Evolutionary conservation across 164 flowering plant genomes (phyloP).

Genomic region (Platanus orientalis): DNA sequence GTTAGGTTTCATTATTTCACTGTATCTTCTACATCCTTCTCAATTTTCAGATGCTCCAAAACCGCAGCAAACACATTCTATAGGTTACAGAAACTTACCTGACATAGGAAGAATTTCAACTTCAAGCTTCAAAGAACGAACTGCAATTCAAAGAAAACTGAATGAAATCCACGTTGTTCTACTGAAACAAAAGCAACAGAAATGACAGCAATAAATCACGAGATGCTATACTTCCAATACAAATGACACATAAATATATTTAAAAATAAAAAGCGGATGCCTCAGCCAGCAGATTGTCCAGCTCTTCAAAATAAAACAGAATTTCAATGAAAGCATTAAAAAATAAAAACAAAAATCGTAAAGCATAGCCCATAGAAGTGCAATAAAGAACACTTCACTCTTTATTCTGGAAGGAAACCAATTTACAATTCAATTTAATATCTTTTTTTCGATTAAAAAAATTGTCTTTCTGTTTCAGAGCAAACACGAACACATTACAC

Average conservation of each 20-base stretch:
- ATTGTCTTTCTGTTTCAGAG: too few species aligned
- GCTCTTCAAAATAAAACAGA: neutral
- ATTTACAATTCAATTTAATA: too few species aligned
- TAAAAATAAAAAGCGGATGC: neutral
- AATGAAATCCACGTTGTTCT: slow-evolving; percentile 12
- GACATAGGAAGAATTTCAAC: slow-evolving; percentile 20
- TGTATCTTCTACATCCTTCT: neutral
- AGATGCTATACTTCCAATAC: neutral
- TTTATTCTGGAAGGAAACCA: too few species aligned
- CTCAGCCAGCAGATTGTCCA: too few species aligned
- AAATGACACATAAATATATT: neutral
- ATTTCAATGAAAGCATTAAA: too few species aligned
- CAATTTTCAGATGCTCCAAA: neutral
- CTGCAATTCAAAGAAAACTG: neutral
- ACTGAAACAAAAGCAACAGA: slow-evolving; percentile 7
- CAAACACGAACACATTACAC: too few species aligned
- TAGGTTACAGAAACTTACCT: slow-evolving; percentile 10
- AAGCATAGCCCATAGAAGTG: too few species aligned
- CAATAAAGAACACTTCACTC: too few species aligned
- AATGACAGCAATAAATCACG: neutral
- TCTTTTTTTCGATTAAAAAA: too few species aligned
- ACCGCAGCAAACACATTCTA: neutral
- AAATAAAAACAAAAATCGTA: too few species aligned
- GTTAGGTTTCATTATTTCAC: too few species aligned
- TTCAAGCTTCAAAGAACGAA: slow-evolving; percentile 15